Evolutionary conservation across 2,329 filamentous ascomycete genomes (phyloP), one percentile per base, ranked within the genome.

Genomic region (Penicillium psychrosexuale): DNA sequence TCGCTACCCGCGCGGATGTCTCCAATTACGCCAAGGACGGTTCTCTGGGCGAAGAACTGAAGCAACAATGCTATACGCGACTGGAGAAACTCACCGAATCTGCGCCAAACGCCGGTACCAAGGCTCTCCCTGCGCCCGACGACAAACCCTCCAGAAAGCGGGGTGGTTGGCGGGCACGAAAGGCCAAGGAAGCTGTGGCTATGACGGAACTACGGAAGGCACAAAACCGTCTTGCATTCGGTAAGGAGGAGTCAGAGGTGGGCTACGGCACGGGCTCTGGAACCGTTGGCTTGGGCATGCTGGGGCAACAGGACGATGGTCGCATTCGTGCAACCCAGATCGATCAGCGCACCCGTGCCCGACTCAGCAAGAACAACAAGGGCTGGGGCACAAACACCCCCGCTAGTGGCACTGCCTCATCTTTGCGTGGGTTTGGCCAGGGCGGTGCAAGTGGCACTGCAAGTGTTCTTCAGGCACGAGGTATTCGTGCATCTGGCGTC

Each of bases 181-280:
- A 96, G 74, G 93, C 93, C 57, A 99, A 99, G 81, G 94, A 96
- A 74, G 92, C 93, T 4, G 90, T 90, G 7, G 93, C 94, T 57
- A 96, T 97, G 91, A 99, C 94, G 0, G 94, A 99, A 52, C 79
- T 99, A 30, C 87, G 92, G 61, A 97, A 97, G 73, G 91, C 91
- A 5, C 94, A 97, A 75, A 99, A 99, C 76, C 85, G 94, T 51
- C 88, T 99, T 84, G 91, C 87, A 0, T 99, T 99, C 68, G 92
- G 92, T 55, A 94, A 96, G 71, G 93, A 97, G 73, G 94, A 99
- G 75, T 87, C 85, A 66, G 94, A 99, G 74, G 87, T 94, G 1
- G 93, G 92, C 31, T 97, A 95, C 71, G 93, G 91, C 34, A 85
- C 85, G 0, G 90, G 91, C 47, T 91, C 96, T 63, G 84, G 84